phyloP scores from a whole-genome alignment of 441 rosid species.

The Populus hybrid region DNA sequence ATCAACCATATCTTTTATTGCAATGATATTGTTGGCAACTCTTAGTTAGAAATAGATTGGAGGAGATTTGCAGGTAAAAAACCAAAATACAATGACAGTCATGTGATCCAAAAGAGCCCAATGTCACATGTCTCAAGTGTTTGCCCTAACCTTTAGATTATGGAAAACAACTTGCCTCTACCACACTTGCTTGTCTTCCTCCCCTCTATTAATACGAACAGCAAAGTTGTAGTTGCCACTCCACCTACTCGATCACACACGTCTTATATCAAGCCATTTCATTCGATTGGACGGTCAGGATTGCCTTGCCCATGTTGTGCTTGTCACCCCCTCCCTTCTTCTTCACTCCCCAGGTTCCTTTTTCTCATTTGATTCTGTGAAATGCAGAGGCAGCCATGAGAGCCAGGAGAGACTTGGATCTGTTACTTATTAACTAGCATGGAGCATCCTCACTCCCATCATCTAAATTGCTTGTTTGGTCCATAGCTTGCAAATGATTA shows the following conservation, averaged over 20 bases:
- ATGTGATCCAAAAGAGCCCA: slow-evolving; percentile 21
- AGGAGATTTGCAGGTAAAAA: neutral
- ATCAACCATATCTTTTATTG: neutral
- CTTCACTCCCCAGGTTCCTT: neutral
- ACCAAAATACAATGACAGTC: slow-evolving; percentile 12
- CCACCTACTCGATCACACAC: slow-evolving; percentile 1
- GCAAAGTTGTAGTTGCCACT: neutral
- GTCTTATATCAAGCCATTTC: neutral
- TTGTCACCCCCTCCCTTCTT: neutral
- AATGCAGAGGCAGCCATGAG: neutral
- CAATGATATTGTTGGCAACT: neutral
- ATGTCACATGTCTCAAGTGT: slow-evolving; percentile 36
- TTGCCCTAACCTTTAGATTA: slow-evolving; percentile 4
- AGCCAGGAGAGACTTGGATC: too few relatives aligned
- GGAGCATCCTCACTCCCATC: neutral
- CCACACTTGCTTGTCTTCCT: neutral
- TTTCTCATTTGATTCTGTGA: neutral
- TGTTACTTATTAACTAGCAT: too few relatives aligned
- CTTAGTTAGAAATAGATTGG: neutral
- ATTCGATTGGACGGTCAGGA: neutral
- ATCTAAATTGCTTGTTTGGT: neutral
- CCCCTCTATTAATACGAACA: neutral
- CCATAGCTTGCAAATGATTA: too few relatives aligned
- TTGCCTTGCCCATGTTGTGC: neutral
- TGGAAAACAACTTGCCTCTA: slow-evolving; percentile 21